These are phyloP conservation scores for Verticillium albo-atrum DNA, from an alignment of 2,329 filamentous ascomycete species.

Conservation along the genomic window DNA sequence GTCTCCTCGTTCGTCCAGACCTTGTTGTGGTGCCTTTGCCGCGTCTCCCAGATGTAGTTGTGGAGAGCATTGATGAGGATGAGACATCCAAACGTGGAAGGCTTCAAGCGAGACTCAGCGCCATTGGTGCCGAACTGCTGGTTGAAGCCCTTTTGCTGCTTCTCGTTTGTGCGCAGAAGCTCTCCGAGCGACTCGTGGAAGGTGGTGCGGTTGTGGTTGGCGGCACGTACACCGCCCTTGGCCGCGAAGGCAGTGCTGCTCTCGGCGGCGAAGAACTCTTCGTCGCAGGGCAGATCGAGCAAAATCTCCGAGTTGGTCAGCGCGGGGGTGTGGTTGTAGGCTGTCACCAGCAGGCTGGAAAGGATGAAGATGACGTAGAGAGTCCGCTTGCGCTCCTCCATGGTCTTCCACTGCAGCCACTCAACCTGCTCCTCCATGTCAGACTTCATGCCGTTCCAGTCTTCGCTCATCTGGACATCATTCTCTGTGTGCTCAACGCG, in stretches of 20 bases:
- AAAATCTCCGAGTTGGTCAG: slow-evolving; percentile 92
- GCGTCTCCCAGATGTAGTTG: slow-evolving; percentile 97
- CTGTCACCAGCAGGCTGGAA: slow-evolving; percentile 84
- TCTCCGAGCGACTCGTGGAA: slow-evolving; percentile 81
- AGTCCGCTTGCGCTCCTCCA: slow-evolving; percentile 89
- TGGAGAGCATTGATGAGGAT: slow-evolving; percentile 91
- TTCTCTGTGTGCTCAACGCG: slow-evolving; percentile 40
- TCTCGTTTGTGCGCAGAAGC: slow-evolving; percentile 72
- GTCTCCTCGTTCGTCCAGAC: slow-evolving; percentile 90
- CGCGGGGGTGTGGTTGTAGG: slow-evolving; percentile 88
- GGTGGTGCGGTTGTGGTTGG: slow-evolving; percentile 65
- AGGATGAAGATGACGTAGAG: slow-evolving; percentile 88
- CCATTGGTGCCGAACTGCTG: slow-evolving; percentile 42
- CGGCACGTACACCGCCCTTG: slow-evolving; percentile 66
- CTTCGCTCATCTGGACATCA: slow-evolving; percentile 55
- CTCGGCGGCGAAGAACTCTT: slow-evolving; percentile 83
- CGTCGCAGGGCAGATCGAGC: slow-evolving; percentile 86
- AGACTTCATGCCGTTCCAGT: slow-evolving; percentile 40
- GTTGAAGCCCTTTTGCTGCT: slow-evolving; percentile 47
- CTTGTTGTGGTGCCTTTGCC: slow-evolving; percentile 82
- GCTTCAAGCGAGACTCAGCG: slow-evolving; percentile 63
- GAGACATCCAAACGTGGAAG: slow-evolving; percentile 88
- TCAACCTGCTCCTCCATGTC: slow-evolving; percentile 60
- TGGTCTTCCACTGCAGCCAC: slow-evolving; percentile 85
- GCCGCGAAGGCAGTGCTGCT: slow-evolving; percentile 76